Base-by-base conservation (phyloP, 1,284 basidiomycete species). In the Somion occarium region DNA sequence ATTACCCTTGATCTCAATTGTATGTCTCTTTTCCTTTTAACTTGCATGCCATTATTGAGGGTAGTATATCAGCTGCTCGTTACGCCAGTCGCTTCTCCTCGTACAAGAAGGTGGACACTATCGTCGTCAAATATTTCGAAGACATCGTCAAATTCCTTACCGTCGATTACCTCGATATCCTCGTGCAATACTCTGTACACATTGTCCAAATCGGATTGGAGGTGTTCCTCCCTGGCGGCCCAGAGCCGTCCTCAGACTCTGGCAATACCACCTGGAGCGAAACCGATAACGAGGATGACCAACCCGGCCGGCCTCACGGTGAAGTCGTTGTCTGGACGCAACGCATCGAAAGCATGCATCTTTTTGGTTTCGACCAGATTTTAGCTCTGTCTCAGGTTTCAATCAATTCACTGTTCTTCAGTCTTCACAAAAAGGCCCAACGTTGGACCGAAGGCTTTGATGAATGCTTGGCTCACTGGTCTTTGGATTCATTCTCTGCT, bases 311-410 rank as follows among this genome's bases (percentile, higher is more conserved):
- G 11, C n/a, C 38, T 5, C 30, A 37, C 23, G 38, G 44, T 5
- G 22, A 45, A 18, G 44, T 26, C 4, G 26, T 39, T 20, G 49
- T 7, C 4, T 61, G 59, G 55, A 57, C 56, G 30, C 59, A 65
- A 50, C 59, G 59, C n/a, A 53, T 61, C 11, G 59, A 59, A 56
- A 56, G 55, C 42, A 57, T 58, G 41, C 54, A 59, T 51, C 61
- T 62, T 56, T 50, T 48, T 46, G 63, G 63, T 48, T 69, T 64
- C 59, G 68, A 70, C 54, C 57, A 65, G 48, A 56, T 69, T 55
- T 56, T 54, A 30, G 64, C 65, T 1, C 54, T 70, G 46, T 64
- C 68, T 1, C 64, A 69, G 47, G 55, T 55, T 2, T 61, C 65
- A 2, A 59, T 69, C 56, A 66, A 66, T 52, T 55, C 52, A 4